Base-by-base conservation (phyloP, 2,329 filamentous ascomycete species). In the Teratosphaeriaceae sp. region DNA sequence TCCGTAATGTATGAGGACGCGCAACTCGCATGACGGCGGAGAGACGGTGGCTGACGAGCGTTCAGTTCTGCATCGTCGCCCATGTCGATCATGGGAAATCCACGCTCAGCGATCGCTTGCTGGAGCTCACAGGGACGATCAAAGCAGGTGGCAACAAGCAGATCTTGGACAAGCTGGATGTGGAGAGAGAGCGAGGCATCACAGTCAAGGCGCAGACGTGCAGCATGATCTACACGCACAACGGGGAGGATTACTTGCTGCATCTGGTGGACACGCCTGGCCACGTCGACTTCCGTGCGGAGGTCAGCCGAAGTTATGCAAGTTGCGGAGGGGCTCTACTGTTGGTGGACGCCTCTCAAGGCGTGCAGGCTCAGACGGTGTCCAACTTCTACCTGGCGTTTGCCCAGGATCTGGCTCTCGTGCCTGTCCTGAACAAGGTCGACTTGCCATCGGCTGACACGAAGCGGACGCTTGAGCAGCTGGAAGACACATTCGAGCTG, bases 1-100 rank as follows among this genome's bases (percentile, higher is more conserved):
- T 78, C 59, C 84, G 92, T 50, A 98, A 98, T 66, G 31, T 34
- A 34, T 18, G 31, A 7, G 5, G 9, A 4, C 15, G 9, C 15
- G 20, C 9, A 7, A 18, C 11, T 18, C 9, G 15, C 9, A 9
- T 8, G 15, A 18, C 11, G 31, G 6, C 3, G 5, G 12, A 34
- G 11, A 7, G 15, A 18, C 8, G 31, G 15, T 34, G 31, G n/a
- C 18, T 34, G n/a, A 9, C 7, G 3, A 9, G n/a, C 31, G 18
- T 12, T 12, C 27, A 34, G 31, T 98, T 98, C 65, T 98, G 92
- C 67, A 97, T 98, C 59, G 90, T 98, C 40, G 92, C 92, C 8
- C 92, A 98, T 65, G 94, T 98, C 62, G 92, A 98, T 65, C 92
- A 98, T 80, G 92, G 92, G 58, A 98, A 98, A 68, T 94, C 86